Conservation (phyloP, 148 eudicot genomes). For the Diospyros lotus region DNA sequence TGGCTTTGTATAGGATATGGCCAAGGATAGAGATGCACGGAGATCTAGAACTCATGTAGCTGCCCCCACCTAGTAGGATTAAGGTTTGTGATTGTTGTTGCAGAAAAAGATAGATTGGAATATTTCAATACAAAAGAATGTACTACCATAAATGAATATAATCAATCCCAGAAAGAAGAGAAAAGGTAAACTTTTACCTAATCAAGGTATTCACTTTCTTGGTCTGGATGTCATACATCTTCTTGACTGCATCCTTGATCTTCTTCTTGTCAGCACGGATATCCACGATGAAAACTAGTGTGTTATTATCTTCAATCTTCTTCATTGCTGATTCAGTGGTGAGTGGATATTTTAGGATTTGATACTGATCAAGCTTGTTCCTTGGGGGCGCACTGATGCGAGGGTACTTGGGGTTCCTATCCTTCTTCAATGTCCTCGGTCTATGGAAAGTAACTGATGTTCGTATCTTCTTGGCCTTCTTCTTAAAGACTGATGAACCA, state of each 20-base stretch:
- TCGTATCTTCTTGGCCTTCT: slow-evolving; percentile 65
- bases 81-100: no score
- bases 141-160: not conserved
- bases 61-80: no score
- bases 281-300: slow-evolving; percentile 76
- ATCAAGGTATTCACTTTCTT: slow-evolving; percentile 79
- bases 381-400: slow-evolving; percentile 72
- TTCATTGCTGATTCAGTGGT: slow-evolving; percentile 92
- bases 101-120: no score
- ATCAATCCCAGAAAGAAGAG: not conserved
- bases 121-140: not conserved
- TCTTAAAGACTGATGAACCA: slow-evolving; percentile 57
- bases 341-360: slow-evolving; percentile 71
- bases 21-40: no score
- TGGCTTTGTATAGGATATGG: no score
- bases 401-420: slow-evolving; percentile 74
- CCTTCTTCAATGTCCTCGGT: slow-evolving; percentile 70
- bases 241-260: slow-evolving; percentile 79
- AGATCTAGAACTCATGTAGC: no score
- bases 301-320: slow-evolving; percentile 83
- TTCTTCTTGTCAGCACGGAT: slow-evolving; percentile 85
- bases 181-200: slow-evolving; percentile 36
- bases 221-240: slow-evolving; percentile 83
- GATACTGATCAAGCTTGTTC: slow-evolving; percentile 80
- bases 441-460: slow-evolving; percentile 79